A percentile compares a stretch with the other conserved stretches of the same genome.
phyloP scores from a whole-genome alignment of 2,329 filamentous ascomycete genomes.

The Triangularia setosa region DNA sequence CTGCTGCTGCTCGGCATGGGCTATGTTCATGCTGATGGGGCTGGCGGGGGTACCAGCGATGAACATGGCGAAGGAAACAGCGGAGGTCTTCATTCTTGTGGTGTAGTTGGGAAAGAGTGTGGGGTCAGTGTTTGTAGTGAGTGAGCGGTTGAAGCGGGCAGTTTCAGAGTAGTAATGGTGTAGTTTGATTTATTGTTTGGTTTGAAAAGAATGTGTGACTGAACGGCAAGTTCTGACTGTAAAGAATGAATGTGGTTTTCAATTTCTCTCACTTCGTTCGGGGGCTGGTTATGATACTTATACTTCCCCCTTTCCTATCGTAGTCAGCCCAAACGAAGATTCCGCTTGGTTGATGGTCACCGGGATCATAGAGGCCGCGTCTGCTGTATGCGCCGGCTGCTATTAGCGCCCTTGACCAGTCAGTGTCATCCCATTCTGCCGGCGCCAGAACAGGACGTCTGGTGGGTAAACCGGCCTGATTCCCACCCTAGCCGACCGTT shows the following conservation, averaged over 20 bases:
- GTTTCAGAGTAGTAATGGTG: background rate
- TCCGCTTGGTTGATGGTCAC: background rate
- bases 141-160: background rate
- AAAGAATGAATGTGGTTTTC: background rate
- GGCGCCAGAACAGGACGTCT: background rate
- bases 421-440: background rate
- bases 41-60: background rate
- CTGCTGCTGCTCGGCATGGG: background rate
- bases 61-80: background rate
- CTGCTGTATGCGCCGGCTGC: background rate
- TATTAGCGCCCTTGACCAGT: background rate
- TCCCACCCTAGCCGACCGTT: background rate
- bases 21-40: background rate
- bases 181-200: background rate
- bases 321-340: background rate
- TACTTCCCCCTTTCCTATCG: background rate
- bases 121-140: background rate
- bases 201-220: background rate
- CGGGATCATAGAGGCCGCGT: background rate
- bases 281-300: background rate
- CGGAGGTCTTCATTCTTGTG: conserved; percentile 8
- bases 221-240: background rate
- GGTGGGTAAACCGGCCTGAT: background rate
- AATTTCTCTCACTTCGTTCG: background rate
- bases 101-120: background rate